Evolutionary conservation across 2,329 filamentous ascomycete genomes (phyloP).

Genomic region (Colletotrichum musicola): DNA sequence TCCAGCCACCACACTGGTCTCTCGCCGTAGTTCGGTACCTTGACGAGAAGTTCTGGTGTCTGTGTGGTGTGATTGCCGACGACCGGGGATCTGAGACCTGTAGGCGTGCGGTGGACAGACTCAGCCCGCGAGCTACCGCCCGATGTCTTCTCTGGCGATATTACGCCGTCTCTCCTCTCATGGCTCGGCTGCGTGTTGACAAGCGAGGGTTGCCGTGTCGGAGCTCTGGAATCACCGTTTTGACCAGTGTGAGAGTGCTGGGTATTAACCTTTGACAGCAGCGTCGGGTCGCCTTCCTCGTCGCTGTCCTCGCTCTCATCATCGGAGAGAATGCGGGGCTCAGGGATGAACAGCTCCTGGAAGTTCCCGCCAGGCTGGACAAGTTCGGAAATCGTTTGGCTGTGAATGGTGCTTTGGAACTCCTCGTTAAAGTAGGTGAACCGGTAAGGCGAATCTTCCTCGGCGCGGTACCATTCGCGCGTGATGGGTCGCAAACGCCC

Average conservation of each 20-base stretch:
- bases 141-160: constrained; percentile 49
- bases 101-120: constrained; percentile 64
- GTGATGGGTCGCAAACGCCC: constrained; percentile 87
- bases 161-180: constrained; percentile 44
- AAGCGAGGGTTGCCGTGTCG: constrained; percentile 62
- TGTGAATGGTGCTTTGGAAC: constrained; percentile 95
- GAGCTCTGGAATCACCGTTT: constrained; percentile 57
- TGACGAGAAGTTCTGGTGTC: constrained; percentile 51
- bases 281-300: constrained; percentile 41
- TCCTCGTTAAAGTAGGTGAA: constrained; percentile 99
- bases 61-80: constrained; percentile 43
- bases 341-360: constrained; percentile 88
- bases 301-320: constrained; percentile 76
- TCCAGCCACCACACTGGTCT: constrained; percentile 98
- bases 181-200: constrained; percentile 46
- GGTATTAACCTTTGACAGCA: constrained; percentile 24
- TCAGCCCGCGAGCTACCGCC: constrained; percentile 47
- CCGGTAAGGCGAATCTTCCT: constrained; percentile 91
- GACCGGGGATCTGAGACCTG: constrained; percentile 54
- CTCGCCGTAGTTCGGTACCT: constrained; percentile 75
- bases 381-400: constrained; percentile 93
- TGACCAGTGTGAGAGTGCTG: constrained; percentile 46
- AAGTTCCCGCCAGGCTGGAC: constrained; percentile 88
- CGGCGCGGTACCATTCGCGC: constrained; percentile 84
- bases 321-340: constrained; percentile 81